Base-by-base conservation (phyloP, 2,329 filamentous ascomycete genomes). In the Capronia epimyces region DNA sequence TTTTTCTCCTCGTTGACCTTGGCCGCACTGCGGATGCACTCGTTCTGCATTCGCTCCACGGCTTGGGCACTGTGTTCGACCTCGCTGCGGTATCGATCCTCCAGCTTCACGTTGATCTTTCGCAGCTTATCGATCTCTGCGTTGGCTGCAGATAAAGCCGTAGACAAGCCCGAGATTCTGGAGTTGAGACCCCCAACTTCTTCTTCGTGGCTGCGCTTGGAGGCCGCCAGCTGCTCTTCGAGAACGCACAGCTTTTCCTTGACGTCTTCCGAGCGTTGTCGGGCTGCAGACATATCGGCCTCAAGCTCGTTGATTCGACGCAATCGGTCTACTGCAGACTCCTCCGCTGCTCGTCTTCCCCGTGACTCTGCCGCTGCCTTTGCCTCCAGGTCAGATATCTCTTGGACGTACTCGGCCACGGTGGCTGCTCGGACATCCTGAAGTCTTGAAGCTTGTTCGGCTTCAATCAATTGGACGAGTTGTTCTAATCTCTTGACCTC, bases 401-500 rank as follows among this genome's bases (percentile, higher is more conserved):
- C 60, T 21, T 64, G 58, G 3, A 51, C 54, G 31, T 69, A 65
- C 13, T 62, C 53, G 3, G 63, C 59, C 15, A 64, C 62, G 8
- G 57, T 62, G 12, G 57, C 55, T 1, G 60, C 46, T 24, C 67
- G 67, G 20, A 73, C 66, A 9, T 65, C 62, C 50, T 75, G 71
- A 16, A 73, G 58, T 20, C 62, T 60, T 8, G 61, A 64, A 12
- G 59, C 46, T 27, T 69, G 68, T 25, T 73, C 67, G 7, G 64
- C 60, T 52, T 76, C 73, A 18, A 73, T 58, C 25, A 64, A 60
- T 10, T 61, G 65, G 42, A 76, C 67, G 9, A 75, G 62, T 7
- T 60, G 51, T 58, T 76, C 73, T 2, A 75, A 63, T 18, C 64
- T 62, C 48, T 66, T 69, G 31, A 72, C 64, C 48, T 75, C 73